A percentile compares a stretch with the other conserved stretches of the same genome.
phyloP scores from a whole-genome alignment of 1,139 yeast genomes.

The Blastobotrys petasosporus region DNA sequence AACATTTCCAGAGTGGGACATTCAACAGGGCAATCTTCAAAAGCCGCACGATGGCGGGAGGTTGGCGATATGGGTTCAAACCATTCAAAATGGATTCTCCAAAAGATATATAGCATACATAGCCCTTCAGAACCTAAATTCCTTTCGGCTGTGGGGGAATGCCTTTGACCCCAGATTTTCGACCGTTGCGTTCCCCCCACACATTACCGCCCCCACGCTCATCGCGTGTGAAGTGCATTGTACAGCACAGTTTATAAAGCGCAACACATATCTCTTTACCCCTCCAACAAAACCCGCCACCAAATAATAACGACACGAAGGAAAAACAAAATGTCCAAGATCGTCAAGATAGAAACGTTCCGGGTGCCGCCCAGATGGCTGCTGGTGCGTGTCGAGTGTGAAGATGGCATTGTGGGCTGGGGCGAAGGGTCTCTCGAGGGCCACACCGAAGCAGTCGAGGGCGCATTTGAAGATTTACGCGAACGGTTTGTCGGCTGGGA shows the following conservation, averaged over 20 bases:
- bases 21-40: too few relatives aligned
- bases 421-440: conserved; percentile 32
- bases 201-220: too few relatives aligned
- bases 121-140: too few relatives aligned
- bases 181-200: too few relatives aligned
- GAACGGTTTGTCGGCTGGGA: conserved; percentile 33
- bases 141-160: too few relatives aligned
- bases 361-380: conserved; percentile 32
- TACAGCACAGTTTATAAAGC: background rate
- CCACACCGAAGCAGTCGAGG: conserved; percentile 32
- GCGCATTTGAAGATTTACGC: conserved; percentile 28
- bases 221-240: too few relatives aligned
- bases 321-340: conserved; percentile 15
- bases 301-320: background rate
- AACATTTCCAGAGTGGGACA: too few relatives aligned
- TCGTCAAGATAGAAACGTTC: conserved; percentile 28
- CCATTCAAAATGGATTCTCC: too few relatives aligned
- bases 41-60: too few relatives aligned
- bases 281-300: background rate
- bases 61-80: too few relatives aligned
- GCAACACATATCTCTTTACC: background rate
- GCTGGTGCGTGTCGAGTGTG: conserved; percentile 28
- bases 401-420: conserved; percentile 31
- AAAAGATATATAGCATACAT: too few relatives aligned
- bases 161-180: too few relatives aligned